A percentile compares a stretch with the other conserved stretches of the same genome.
Evolutionary conservation across 768 basidiomycete species (phyloP).

Genomic region (Candolleomyces efflorescens): DNA sequence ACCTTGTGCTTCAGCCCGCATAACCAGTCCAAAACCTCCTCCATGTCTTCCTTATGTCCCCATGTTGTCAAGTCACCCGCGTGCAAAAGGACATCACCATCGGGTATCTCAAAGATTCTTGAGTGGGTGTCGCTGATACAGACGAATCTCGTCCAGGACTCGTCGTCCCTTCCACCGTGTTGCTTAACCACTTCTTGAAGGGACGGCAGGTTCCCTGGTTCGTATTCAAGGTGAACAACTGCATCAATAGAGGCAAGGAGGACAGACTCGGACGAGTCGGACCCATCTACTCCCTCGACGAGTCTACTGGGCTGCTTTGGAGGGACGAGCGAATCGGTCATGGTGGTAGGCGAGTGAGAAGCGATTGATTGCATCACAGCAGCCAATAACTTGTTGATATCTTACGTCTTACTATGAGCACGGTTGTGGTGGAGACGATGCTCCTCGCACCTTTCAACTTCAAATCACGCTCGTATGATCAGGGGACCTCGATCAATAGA

Average conservation of each 20-base stretch:
- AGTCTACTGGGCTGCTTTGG: no score
- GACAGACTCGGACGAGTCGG: neutral
- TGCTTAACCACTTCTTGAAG: constrained; percentile 9
- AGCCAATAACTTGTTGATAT: no score
- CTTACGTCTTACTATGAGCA: no score
- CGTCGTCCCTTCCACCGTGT: constrained; percentile 18
- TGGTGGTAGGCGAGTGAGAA: no score
- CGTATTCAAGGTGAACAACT: constrained; percentile 36
- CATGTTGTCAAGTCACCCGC: constrained; percentile 59
- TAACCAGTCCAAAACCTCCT: constrained; percentile 55
- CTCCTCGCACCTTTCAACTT: no score
- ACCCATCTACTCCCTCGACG: no score
- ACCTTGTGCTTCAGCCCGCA: constrained; percentile 47
- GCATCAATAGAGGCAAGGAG: neutral
- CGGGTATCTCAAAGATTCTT: constrained; percentile 41
- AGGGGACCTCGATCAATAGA: no score
- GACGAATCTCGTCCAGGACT: constrained; percentile 51
- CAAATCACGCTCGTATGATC: no score
- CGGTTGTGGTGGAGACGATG: no score
- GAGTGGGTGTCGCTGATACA: constrained; percentile 60
- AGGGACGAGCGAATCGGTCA: no score
- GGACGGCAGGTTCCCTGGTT: constrained; percentile 22
- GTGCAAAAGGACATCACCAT: constrained; percentile 64
- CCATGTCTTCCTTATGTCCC: constrained; percentile 42
- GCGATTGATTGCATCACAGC: no score